Evolutionary conservation across 495 filamentous ascomycete species (phyloP), one percentile per base, ranked within the genome.

Genomic region (Neurospora sp.): DNA sequence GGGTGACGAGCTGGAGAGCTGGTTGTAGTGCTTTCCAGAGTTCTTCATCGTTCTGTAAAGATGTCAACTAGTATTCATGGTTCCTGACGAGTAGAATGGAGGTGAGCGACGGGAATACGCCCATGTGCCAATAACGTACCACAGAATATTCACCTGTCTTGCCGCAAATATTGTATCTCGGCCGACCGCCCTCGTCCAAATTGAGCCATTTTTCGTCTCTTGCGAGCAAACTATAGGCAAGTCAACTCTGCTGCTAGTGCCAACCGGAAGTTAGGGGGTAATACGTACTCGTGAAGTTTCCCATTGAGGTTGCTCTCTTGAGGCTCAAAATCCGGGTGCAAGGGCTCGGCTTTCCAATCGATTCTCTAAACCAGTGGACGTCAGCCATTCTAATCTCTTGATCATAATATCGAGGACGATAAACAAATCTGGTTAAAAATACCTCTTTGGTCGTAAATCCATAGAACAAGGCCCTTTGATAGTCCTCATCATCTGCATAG

Each of bases 21-120:
- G 82, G 81, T 23, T 81, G 79, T 3, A 84, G n/a, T 0, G 81
- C 82, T 5, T 40, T 16, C 81, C 82, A 83, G 5, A 84, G 12
- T 1, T 35, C 20, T 14, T 82, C 77, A 39, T 83, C 79, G 1
- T 39, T 2, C 31, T 80, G 46, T 54, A 27, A 14, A 27, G 8
- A 42, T 27, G 16, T 72, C 5, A 48, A 69, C 2, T 11, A 31
- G 27, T 31, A 76, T 46, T 14, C 12, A 31, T 12, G 4, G 5
- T 12, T 27, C 7, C 5, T 8, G 10, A 5, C 46, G 2, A 46
- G 10, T 2, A 12, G 10, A 6, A 54, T 14, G 46, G 46, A 41
- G 40, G 14, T 16, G 2, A 5, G 0, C 1, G 14, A 41, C 11
- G 20, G 20, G 46, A 42, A 27, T 71, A 23, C 12, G 5, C 31